Base-by-base conservation (phyloP, 768 basidiomycete species). In the Leccinum fibrillosum region DNA sequence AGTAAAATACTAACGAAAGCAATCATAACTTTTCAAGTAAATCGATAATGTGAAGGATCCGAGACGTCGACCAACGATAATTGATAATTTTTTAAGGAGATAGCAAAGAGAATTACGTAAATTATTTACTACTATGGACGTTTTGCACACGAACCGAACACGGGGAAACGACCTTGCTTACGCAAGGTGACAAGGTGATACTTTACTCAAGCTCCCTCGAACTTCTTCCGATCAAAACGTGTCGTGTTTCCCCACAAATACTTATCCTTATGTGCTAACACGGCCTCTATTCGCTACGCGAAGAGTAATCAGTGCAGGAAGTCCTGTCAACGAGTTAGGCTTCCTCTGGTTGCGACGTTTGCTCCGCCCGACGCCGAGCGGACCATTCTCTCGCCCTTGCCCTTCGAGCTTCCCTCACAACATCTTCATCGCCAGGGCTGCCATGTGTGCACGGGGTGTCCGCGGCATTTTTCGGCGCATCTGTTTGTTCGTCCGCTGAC, bases 351-450 rank as follows among this genome's bases (percentile, higher is more conserved):
- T 32, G 64, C 21, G 30, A 58, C 9, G 55, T 54, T 51, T 51
- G 61, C 23, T 56, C 62, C 13, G 71, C 71, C 12, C 80, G 78
- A 53, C 84, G 77, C 60, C 76, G 80, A 62, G 80, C 77, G 6
- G 77, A 75, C 86, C 86, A 88, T 59, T 82, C 78, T 64, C 77
- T 82, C 10, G 85, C 82, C 57, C 81, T 77, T 21, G 75, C 76
- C 12, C 85, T 76, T n/a, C 85, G 75, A 2, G 79, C 81, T 57
- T 80, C 80, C 62, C 59, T 64, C 21, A 70, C 69, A 52, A 65
- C 71, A n/a, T 65, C 71, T 49, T 56, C 59, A 19, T 30, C 44
- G 5, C 7, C 37, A 13, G 39, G 50, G 21, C 1, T 47, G 12
- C 47, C 57, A 32, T 50, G 44, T 6, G 37, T 48, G 30, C 7